Evolutionary conservation across 192 early-diverging fungal genomes (phyloP), one percentile per base, ranked within the genome.

Genomic region (Podila verticillata): DNA sequence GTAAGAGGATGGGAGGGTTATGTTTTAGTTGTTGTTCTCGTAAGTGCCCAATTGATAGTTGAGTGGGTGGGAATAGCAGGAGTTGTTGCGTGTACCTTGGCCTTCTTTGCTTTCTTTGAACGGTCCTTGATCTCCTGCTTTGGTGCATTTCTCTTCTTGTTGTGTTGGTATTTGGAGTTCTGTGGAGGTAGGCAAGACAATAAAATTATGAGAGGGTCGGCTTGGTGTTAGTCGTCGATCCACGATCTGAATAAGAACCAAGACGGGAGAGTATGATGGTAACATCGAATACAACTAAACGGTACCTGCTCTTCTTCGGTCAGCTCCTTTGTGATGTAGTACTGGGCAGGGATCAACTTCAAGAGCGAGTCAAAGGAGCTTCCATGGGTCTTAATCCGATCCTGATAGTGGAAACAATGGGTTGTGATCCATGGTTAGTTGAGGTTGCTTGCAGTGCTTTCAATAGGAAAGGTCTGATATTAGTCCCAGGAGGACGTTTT

Each of bases 271-370:
- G 20, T 44, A 48, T 30, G 49, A 17, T 24, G 26, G 36, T 31
- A 71, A 20, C 48, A 29, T 19, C 51, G 30, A 22, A 6, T 22
- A 39, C 9, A 58, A 28, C 44, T 66, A 22, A 35, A 10, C 17
- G 65, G 7, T 61, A 87, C 74, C 54, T 70, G 79, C 39, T 89
- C 82, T 69, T 92, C 90, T 51, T 88, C 75, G 32, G 77, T 64
- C 48, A 80, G 61, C 35, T 91, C 84, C 44, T 91, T 85, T 57
- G 89, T 87, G 26, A 95, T 84, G 80, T 96, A 96, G 73, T 90
- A 92, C 82, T 93, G 91, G 58, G 93, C 90, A 34, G 95, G 95
- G 79, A 96, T 95, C 68, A 94, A 86, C 56, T 93, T 87, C 44
- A 97, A 84, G 48, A 97, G 84, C 31, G 82, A 85, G 72, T 97